Evolutionary conservation across 2,329 filamentous ascomycete genomes (phyloP).

Genomic region (Ophiocordyceps camponoti-floridani): DNA sequence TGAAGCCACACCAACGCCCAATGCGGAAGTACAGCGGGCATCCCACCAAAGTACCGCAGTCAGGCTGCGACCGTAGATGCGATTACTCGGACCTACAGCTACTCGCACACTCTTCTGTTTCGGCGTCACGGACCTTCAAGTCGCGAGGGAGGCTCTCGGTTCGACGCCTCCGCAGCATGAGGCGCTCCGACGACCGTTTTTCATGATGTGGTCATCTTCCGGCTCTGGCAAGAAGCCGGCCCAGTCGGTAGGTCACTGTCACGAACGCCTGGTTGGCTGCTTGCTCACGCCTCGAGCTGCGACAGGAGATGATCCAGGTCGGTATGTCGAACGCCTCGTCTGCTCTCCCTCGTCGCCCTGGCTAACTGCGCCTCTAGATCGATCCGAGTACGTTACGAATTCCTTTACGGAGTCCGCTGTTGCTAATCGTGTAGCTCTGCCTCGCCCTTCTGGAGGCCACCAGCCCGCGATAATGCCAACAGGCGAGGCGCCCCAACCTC

Average conservation of each 20-base stretch:
- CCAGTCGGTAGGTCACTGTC: slow-evolving; percentile 41
- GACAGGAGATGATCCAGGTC: slow-evolving; percentile 99
- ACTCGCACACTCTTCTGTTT: too few relatives aligned
- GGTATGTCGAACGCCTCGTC: slow-evolving; percentile 38
- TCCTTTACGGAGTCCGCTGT: slow-evolving; percentile 1
- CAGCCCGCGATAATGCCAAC: slow-evolving; percentile 31
- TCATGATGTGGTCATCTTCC: slow-evolving; percentile 45
- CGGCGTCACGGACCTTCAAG: too few relatives aligned
- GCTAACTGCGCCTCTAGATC: slow-evolving; percentile 26
- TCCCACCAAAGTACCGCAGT: background rate
- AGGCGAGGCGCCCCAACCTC: slow-evolving; percentile 27
- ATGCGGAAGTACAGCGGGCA: background rate
- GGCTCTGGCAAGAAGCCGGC: slow-evolving; percentile 50
- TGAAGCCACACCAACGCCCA: background rate
- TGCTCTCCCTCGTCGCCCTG: slow-evolving; percentile 3
- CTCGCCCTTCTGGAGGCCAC: slow-evolving; percentile 74
- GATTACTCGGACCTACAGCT: background rate
- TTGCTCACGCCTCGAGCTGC: slow-evolving; percentile 2
- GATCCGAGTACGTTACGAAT: slow-evolving; percentile 36
- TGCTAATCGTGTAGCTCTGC: slow-evolving; percentile 39
- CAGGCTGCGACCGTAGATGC: background rate
- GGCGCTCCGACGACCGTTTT: slow-evolving; percentile 6
- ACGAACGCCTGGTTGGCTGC: slow-evolving; percentile 5
- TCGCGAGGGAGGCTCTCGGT: too few relatives aligned
- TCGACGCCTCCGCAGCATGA: slow-evolving; percentile 13